These are phyloP conservation scores for Trichoderma hamatum DNA, from an alignment of 2,329 filamentous ascomycete species.

Conservation along the genomic window DNA sequence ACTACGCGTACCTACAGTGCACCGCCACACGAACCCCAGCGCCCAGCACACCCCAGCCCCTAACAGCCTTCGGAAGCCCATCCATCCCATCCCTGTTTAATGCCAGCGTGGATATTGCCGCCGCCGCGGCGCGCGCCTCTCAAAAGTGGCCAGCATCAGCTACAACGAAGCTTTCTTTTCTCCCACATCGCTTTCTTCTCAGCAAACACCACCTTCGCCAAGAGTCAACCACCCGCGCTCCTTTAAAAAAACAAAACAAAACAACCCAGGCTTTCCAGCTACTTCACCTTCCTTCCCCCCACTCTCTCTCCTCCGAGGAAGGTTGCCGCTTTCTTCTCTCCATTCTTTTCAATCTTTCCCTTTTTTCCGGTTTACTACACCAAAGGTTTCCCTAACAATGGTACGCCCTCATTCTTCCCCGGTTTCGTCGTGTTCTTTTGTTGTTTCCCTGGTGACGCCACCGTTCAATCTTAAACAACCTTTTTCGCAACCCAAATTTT, in stretches of 20 bases:
- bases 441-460: neutral
- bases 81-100: conserved; percentile 8
- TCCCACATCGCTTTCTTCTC: neutral
- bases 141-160: neutral
- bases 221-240: conserved; percentile 15
- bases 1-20: neutral
- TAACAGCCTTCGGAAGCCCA: neutral
- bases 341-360: neutral
- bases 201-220: neutral
- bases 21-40: conserved; percentile 2
- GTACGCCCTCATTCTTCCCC: conserved; percentile 29
- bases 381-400: conserved; percentile 34
- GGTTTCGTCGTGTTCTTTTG: neutral
- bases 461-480: neutral
- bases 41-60: neutral
- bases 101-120: conserved; percentile 28
- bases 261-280: neutral
- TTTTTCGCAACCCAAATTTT: neutral
- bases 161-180: neutral
- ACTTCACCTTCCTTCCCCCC: neutral
- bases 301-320: neutral
- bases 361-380: neutral
- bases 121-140: conserved; percentile 14
- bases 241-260: conserved; percentile 4
- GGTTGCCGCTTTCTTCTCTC: neutral